These are phyloP conservation scores for Funneliformis mosseae DNA, from an alignment of 192 early-diverging fungal species.

Conservation along the genomic window DNA sequence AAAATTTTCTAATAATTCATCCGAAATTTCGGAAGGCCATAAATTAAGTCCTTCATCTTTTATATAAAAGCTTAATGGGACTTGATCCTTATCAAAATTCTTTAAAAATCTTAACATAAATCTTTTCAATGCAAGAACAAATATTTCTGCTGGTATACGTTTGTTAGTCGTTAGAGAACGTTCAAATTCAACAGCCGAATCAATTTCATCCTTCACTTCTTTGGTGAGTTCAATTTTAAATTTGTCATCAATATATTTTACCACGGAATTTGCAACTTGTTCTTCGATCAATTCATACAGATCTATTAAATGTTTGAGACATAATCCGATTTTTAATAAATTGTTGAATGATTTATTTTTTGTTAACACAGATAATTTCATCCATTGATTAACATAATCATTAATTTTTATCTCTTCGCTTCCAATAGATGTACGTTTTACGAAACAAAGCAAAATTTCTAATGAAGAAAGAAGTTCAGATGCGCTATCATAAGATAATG, in stretches of 20 bases:
- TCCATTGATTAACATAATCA: conserved; percentile 34
- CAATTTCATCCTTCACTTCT: conserved; percentile 14
- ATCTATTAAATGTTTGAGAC: conserved; percentile 25
- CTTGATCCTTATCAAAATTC: background rate
- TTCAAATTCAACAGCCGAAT: conserved; percentile 12
- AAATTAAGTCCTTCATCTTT: background rate
- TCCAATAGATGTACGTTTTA: conserved; percentile 31
- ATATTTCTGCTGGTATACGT: conserved; percentile 19
- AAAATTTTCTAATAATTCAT: conserved; percentile 11
- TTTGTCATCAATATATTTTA: conserved; percentile 19
- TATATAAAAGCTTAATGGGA: conserved; percentile 4
- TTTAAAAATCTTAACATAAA: conserved; percentile 30
- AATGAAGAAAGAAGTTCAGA: conserved; percentile 32
- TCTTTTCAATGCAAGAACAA: conserved; percentile 29
- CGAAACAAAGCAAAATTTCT: conserved; percentile 30
- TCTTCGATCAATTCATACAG: conserved; percentile 36
- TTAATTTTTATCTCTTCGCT: background rate
- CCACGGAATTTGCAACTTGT: conserved; percentile 3
- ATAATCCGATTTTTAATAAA: background rate
- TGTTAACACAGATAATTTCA: conserved; percentile 21
- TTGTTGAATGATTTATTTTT: conserved; percentile 9
- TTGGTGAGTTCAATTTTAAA: background rate
- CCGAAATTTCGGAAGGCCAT: background rate
- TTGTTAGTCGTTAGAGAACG: background rate
- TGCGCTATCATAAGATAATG: conserved; percentile 6